Conservation (phyloP, 2,329 filamentous ascomycete genomes). For the Coniochaeta prunicola region DNA sequence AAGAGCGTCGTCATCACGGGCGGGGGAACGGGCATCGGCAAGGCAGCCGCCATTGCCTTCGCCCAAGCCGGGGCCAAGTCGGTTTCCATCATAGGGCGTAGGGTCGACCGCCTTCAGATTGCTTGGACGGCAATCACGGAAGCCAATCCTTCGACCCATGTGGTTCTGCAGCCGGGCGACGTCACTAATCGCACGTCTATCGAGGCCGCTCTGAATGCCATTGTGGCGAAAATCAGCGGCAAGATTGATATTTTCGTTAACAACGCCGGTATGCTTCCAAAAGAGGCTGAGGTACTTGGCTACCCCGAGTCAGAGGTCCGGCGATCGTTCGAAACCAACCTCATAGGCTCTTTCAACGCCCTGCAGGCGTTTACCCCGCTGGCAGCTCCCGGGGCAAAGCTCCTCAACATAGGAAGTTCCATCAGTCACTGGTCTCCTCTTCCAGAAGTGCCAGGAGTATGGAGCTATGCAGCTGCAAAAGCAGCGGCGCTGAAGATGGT, state of each 20-base stretch:
- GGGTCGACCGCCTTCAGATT: constrained; percentile 3
- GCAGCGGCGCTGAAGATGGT: constrained; percentile 32
- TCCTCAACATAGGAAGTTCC: background rate
- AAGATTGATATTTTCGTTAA: background rate
- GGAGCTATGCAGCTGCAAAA: constrained; percentile 34
- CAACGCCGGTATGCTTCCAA: background rate
- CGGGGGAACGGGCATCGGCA: constrained; percentile 10
- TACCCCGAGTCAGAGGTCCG: background rate
- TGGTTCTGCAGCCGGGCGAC: background rate
- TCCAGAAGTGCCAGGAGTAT: constrained; percentile 17
- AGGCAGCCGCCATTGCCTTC: constrained; percentile 8
- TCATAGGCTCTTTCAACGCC: constrained; percentile 21
- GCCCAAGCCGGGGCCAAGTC: constrained; percentile 9
- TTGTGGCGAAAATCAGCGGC: background rate
- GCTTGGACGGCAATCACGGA: constrained; percentile 1
- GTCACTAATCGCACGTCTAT: constrained; percentile 6
- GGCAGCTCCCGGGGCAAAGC: constrained; percentile 6
- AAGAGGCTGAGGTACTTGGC: background rate
- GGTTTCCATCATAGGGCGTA: constrained; percentile 10
- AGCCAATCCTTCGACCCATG: constrained; percentile 3
- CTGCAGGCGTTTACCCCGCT: constrained; percentile 19
- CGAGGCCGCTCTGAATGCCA: constrained; percentile 3
- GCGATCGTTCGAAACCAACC: constrained; percentile 18
- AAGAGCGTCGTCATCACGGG: constrained; percentile 9
- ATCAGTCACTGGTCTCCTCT: constrained; percentile 14